Evolutionary conservation across 1,139 yeast species (phyloP).

Genomic region (Magnusiomyces paraingens): DNA sequence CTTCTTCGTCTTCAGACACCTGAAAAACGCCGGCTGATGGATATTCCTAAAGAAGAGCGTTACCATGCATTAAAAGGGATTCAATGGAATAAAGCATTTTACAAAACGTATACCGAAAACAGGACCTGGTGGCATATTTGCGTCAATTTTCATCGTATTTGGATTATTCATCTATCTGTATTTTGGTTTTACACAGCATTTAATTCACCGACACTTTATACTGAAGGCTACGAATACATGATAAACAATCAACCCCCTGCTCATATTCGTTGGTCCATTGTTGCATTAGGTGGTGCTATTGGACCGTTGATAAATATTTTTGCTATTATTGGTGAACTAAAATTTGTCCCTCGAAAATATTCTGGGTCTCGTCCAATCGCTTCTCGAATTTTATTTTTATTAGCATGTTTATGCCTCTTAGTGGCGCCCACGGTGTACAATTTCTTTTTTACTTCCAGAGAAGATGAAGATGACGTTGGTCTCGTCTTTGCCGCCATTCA

Average conservation of each 20-base stretch:
- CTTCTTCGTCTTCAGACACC: conserved; percentile 43
- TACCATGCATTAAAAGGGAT: conserved; percentile 44
- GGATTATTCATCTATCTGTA: conserved; percentile 72
- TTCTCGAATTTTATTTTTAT: conserved; percentile 40
- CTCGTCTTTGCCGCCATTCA: conserved; percentile 50
- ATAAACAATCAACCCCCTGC: conserved; percentile 58
- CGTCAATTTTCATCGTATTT: conserved; percentile 72
- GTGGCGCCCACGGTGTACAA: conserved; percentile 59
- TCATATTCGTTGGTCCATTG: conserved; percentile 55
- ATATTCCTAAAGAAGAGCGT: conserved; percentile 41
- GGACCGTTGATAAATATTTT: conserved; percentile 58
- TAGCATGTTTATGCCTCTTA: conserved; percentile 43
- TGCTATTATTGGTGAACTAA: conserved; percentile 57
- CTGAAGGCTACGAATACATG: conserved; percentile 50
- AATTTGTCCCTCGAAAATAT: conserved; percentile 63
- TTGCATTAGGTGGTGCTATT: conserved; percentile 66
- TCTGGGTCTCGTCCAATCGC: conserved; percentile 54
- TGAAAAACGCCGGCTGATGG: conserved; percentile 39
- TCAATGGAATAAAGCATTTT: conserved; percentile 57
- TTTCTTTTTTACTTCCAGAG: conserved; percentile 44
- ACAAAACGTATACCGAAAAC: conserved; percentile 66
- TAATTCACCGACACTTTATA: conserved; percentile 72
- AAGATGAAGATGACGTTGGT: conserved; percentile 45
- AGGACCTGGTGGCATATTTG: conserved; percentile 74
- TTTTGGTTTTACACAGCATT: conserved; percentile 81